Evolutionary conservation across 352 stramenopile species (phyloP).

Genomic region (Globisporangium canariense): DNA sequence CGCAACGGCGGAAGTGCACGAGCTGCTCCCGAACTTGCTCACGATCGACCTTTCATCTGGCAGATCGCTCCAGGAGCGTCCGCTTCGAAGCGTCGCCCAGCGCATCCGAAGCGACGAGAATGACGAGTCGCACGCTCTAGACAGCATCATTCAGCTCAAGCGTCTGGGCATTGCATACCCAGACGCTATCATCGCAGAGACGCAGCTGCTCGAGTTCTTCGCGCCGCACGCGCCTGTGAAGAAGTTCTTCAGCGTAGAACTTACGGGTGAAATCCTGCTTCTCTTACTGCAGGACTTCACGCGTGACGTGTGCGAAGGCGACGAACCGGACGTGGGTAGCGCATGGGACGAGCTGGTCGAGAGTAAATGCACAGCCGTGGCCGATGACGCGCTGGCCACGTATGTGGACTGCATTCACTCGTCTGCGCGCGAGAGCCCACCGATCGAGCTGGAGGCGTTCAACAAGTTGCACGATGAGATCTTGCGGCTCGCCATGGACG

Average conservation of each 20-base stretch:
- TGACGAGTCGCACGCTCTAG: slow-evolving; percentile 13
- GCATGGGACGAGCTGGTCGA: slow-evolving; percentile 73
- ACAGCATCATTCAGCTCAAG: slow-evolving; percentile 42
- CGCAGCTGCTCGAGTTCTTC: slow-evolving; percentile 26
- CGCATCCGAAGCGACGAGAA: neutral
- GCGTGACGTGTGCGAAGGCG: slow-evolving; percentile 23
- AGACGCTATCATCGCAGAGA: neutral
- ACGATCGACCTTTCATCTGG: slow-evolving; percentile 45
- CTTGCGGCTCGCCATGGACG: slow-evolving; percentile 57
- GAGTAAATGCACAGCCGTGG: slow-evolving; percentile 41
- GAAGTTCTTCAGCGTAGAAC: slow-evolving; percentile 56
- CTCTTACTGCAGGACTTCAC: slow-evolving; percentile 34
- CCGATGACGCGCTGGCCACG: slow-evolving; percentile 58
- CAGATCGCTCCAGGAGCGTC: slow-evolving; percentile 23
- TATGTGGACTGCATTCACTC: slow-evolving; percentile 77
- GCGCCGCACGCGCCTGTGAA: slow-evolving; percentile 38
- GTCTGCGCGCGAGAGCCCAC: slow-evolving; percentile 46
- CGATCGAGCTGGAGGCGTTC: slow-evolving; percentile 63
- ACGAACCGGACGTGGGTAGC: slow-evolving; percentile 47
- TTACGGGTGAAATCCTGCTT: slow-evolving; percentile 55
- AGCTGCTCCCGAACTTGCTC: slow-evolving; percentile 54
- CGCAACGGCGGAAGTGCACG: slow-evolving; percentile 46
- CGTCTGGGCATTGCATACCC: slow-evolving; percentile 21
- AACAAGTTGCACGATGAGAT: slow-evolving; percentile 74
- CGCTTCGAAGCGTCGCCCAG: slow-evolving; percentile 7